Base-by-base conservation (phyloP, 495 filamentous ascomycete species). In the Aspergillus avenaceus region DNA sequence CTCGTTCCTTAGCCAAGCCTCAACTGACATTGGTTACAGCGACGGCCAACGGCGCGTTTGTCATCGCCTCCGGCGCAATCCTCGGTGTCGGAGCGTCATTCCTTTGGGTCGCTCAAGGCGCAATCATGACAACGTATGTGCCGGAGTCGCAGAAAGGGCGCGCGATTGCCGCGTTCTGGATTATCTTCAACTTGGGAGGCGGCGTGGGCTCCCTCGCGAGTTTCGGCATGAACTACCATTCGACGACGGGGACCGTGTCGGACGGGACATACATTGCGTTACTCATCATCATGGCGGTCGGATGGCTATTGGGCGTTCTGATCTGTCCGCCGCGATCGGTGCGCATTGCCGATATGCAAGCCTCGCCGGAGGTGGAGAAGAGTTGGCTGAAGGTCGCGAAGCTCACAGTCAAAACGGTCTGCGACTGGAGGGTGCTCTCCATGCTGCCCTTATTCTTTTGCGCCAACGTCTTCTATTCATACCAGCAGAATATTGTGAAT, bases 381-480 rank as follows among this genome's bases (percentile, higher is more conserved):
- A 62, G 65, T 38, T 70, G 63, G 65, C 51, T 58, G 23, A 47
- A 72, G 59, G 59, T 59, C 19, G 5, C 63, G 34, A 83, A 85
- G 54, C 85, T 86, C 1, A 82, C 85, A 5, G 74, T 82, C 64
- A 48, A 50, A 8, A 72, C 62, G 1, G 52, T 67, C 19, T 51
- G 50, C 14, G 65, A 79, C 42, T 66, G 67, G 60, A 63, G 69
- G 13, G 69, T 77, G 14, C 29, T 76, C 24, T 72, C 68, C 37
- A 71, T 81, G 58, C 53, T 79, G 21, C 77, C 77, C 1, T 63
- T 79, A 29, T 81, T 81, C 64, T 74, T 74, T 55, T 70, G 80
- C 19, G 87, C 85, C 59, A 91, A 91, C 55, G 84, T 83, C 60
- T 92, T 91, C 70, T 90, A 90, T 67, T 87, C 85, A 4, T 81